Percentiles rank a stretch among this genome's conserved stretches.
Evolutionary conservation across 768 basidiomycete genomes (phyloP).

Genomic region (Trametes punicea): DNA sequence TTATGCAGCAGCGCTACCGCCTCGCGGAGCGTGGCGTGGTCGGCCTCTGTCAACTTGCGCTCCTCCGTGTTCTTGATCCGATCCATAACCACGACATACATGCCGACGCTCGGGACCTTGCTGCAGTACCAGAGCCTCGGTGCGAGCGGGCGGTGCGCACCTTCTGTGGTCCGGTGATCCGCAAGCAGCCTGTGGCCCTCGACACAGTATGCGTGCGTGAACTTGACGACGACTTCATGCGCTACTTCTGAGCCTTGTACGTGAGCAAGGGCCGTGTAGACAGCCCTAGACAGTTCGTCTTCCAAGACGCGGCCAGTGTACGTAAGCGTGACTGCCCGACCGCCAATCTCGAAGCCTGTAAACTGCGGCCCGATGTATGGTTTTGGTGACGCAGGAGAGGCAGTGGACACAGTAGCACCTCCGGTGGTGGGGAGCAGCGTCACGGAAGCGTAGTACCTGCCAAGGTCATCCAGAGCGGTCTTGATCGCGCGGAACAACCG

Average conservation of each 20-base stretch:
- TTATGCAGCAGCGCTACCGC: conserved; percentile 19
- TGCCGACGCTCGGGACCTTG: not conserved
- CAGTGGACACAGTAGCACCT: not conserved
- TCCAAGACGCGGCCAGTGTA: not conserved
- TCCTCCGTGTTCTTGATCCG: not conserved
- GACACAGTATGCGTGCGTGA: conserved; percentile 1
- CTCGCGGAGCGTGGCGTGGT: not conserved
- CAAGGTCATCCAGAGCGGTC: not conserved
- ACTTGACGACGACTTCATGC: conserved; percentile 12
- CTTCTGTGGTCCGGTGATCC: not conserved
- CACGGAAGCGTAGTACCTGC: not conserved
- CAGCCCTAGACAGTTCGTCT: not conserved
- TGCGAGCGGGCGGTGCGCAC: not conserved
- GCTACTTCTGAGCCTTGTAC: not conserved
- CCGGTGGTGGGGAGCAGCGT: not conserved
- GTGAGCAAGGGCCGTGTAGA: not conserved
- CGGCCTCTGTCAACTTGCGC: not conserved
- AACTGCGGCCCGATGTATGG: conserved; percentile 9
- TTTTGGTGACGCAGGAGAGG: not conserved
- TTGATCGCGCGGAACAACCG: conserved; percentile 7
- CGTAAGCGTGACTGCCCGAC: not conserved
- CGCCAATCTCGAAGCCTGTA: not conserved
- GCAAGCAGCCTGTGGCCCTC: conserved; percentile 9
- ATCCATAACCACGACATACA: conserved; percentile 21
- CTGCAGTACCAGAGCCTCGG: conserved; percentile 9